Percentiles rank a stretch among this genome's conserved stretches.
phyloP scores from a whole-genome alignment of 2,329 filamentous ascomycete species.

The Orbilia brochopaga region DNA sequence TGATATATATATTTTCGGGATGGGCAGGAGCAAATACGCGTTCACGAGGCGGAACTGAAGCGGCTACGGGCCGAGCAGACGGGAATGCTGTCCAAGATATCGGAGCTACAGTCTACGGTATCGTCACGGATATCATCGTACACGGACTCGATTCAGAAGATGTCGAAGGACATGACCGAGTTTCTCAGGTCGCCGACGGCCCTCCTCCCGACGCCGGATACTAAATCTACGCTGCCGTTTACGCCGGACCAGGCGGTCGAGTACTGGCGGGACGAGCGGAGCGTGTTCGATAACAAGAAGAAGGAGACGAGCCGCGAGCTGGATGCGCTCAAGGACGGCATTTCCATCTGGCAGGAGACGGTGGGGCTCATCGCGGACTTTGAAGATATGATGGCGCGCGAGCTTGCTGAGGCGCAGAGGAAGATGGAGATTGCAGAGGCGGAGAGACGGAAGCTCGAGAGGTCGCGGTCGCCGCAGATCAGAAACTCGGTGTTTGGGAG shows the following conservation, averaged over 20 bases:
- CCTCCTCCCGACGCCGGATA: constrained; percentile 28
- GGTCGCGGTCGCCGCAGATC: constrained; percentile 62
- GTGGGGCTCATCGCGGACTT: constrained; percentile 68
- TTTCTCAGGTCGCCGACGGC: constrained; percentile 40
- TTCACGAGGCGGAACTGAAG: constrained; percentile 44
- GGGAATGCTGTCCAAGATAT: constrained; percentile 38
- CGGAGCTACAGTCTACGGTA: constrained; percentile 41
- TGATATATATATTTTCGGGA: background rate
- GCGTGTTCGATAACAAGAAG: constrained; percentile 65
- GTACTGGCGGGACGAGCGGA: constrained; percentile 72
- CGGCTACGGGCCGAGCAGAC: constrained; percentile 32
- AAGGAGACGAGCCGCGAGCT: constrained; percentile 67
- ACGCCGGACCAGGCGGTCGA: constrained; percentile 56
- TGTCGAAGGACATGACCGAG: constrained; percentile 45
- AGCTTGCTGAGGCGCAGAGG: constrained; percentile 61
- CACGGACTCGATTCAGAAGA: constrained; percentile 38
- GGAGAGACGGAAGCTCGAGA: constrained; percentile 48
- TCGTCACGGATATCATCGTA: constrained; percentile 42
- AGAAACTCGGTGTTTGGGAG: constrained; percentile 62
- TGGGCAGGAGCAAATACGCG: constrained; percentile 40
- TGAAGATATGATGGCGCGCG: constrained; percentile 66
- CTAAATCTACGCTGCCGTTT: constrained; percentile 39
- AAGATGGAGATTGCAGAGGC: constrained; percentile 55
- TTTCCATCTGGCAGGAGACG: constrained; percentile 69
- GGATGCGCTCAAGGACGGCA: constrained; percentile 72